A percentile compares a stretch with the other conserved stretches of the same genome.
Evolutionary conservation across 2,329 filamentous ascomycete species (phyloP).

Genomic region (Sclerotinia minor): DNA sequence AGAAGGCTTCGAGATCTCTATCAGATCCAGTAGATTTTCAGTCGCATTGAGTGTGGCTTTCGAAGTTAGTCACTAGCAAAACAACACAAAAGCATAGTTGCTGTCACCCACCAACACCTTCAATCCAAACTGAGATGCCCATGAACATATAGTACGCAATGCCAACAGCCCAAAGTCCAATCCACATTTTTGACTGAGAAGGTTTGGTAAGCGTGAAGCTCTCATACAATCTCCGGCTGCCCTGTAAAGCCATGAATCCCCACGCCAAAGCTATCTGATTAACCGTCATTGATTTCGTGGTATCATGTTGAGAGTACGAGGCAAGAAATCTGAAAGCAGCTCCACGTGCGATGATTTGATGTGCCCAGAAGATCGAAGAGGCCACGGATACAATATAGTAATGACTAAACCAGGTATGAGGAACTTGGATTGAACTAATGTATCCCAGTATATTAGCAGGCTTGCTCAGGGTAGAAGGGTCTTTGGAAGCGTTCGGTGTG

Average conservation of each 20-base stretch:
- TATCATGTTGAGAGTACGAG: slow-evolving; percentile 38
- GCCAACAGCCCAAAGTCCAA: slow-evolving; percentile 79
- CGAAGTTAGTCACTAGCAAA: slow-evolving; percentile 29
- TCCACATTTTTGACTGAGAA: slow-evolving; percentile 74
- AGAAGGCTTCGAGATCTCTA: slow-evolving; percentile 39
- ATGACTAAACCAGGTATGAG: slow-evolving; percentile 85
- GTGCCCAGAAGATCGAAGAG: slow-evolving; percentile 73
- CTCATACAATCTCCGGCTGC: slow-evolving; percentile 73
- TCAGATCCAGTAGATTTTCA: slow-evolving; percentile 12
- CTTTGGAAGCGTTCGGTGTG: slow-evolving; percentile 21
- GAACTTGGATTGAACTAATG: slow-evolving; percentile 53
- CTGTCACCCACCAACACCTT: slow-evolving; percentile 65
- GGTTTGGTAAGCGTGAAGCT: slow-evolving; percentile 64
- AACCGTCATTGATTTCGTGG: slow-evolving; percentile 52
- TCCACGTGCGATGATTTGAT: slow-evolving; percentile 60
- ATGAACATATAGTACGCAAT: slow-evolving; percentile 74
- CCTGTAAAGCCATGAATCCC: slow-evolving; percentile 74
- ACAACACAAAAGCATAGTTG: background rate
- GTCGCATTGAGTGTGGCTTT: slow-evolving; percentile 33
- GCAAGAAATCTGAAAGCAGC: slow-evolving; percentile 52
- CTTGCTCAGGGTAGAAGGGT: slow-evolving; percentile 3
- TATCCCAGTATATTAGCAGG: slow-evolving; percentile 27
- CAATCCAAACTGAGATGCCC: slow-evolving; percentile 78
- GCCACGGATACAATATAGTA: slow-evolving; percentile 77
- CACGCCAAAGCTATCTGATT: slow-evolving; percentile 67